These are phyloP conservation scores for Ogataea methanolica DNA, from an alignment of 805 yeast genomes.

Conservation along the genomic window DNA sequence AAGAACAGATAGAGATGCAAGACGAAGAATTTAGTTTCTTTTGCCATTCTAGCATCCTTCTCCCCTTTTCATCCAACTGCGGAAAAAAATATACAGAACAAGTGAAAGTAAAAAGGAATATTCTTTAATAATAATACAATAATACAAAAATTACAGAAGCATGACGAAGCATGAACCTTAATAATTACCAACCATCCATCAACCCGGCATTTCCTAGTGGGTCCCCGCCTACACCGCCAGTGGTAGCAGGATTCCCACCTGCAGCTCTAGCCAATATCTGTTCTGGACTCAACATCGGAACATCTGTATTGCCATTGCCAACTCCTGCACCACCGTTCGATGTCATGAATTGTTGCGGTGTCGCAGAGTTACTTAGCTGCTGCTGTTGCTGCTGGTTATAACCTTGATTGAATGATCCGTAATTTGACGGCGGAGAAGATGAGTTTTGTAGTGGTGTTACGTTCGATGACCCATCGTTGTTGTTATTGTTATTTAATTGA, in stretches of 20 bases:
- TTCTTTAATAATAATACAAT: neutral
- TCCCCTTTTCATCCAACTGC: too few relatives aligned
- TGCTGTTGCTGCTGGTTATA: neutral
- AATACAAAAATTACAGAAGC: neutral
- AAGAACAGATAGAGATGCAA: too few relatives aligned
- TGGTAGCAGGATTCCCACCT: slow-evolving; percentile 5
- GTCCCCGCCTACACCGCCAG: neutral
- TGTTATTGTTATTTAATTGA: slow-evolving; percentile 6
- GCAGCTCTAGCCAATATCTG: slow-evolving; percentile 31
- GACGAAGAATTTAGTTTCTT: too few relatives aligned
- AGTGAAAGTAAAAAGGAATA: neutral
- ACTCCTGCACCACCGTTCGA: slow-evolving; percentile 4
- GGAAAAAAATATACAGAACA: too few relatives aligned
- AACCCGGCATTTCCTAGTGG: slow-evolving; percentile 2
- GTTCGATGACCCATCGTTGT: neutral
- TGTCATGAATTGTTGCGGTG: slow-evolving; percentile 7
- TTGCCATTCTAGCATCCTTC: too few relatives aligned
- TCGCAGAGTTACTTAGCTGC: slow-evolving; percentile 2
- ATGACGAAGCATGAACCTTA: neutral
- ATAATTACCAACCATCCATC: slow-evolving; percentile 19
- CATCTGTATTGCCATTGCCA: slow-evolving; percentile 3
- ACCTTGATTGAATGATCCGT: neutral
- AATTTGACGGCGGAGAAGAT: slow-evolving; percentile 14
- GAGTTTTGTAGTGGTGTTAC: slow-evolving; percentile 1
- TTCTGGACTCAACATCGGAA: slow-evolving; percentile 27